Evolutionary conservation across 352 stramenopile genomes (phyloP), one percentile per base, ranked within the genome.

Genomic region (Halophytophthora batemanensis): DNA sequence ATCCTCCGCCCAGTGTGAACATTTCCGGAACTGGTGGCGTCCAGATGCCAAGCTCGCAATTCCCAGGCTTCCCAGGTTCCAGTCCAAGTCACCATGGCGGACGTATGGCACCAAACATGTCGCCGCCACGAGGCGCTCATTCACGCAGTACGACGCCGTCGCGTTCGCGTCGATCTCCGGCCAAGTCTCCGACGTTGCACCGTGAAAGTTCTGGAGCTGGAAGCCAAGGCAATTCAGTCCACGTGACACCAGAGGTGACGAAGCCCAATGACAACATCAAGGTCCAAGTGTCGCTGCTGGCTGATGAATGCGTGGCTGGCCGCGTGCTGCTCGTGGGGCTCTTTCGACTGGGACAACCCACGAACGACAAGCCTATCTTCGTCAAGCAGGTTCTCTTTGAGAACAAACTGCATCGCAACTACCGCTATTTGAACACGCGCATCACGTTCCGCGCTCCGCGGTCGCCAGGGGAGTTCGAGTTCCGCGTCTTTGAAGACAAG

Each of bases 331-430:
- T 93, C 44, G 77, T 93, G 29, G 82, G 82, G 0, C 77, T 93
- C 28, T 93, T 91, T 43, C 82, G 82, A 22, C 60, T 78, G 5
- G 74, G 77, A n/a, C 82, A 91, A 22, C 63, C 69, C 15, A 81
- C 76, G 6, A 90, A 90, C 44, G 77, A 90, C 52, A 86, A 86
- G 33, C 82, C 82, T 17, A 91, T 93, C 50, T 93, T 93, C 35
- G 74, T 93, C 34, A 90, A 90, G 53, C 79, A 90, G 44, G 73
- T 93, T 17, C 71, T 90, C 0, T 89, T 90, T 36, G 80, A 93
- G 55, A 83, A 83, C 66, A 87, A 86, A 39, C 51, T 86, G 8
- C 66, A 90, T 22, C 73, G 73, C 18, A 76, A 82, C 46, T 82
- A 82, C 40, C 56, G 73, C 4, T 78, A 61, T 43, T 63, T 87